Conservation (phyloP, 78 protist species). For the Trichosphaerium sp. region DNA sequence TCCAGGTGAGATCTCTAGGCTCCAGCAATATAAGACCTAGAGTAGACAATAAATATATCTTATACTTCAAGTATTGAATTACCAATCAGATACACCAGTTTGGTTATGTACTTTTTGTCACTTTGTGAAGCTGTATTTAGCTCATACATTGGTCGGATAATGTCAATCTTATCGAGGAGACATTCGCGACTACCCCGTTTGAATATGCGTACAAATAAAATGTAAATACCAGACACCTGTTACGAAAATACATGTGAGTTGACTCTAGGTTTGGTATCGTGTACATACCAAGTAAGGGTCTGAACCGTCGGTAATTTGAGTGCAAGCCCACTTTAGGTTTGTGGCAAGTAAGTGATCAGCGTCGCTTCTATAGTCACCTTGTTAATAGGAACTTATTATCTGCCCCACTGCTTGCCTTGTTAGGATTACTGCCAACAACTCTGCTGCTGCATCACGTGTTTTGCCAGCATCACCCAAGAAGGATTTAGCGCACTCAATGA, state of each 20-base stretch:
- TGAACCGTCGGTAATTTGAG: neutral
- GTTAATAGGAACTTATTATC: neutral
- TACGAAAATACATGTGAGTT: neutral
- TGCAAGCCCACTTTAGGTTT: neutral
- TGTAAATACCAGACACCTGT: conserved; percentile 23
- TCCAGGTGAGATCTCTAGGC: conserved; percentile 72
- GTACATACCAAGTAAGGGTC: conserved; percentile 1
- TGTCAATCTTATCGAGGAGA: neutral
- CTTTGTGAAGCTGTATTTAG: conserved; percentile 1
- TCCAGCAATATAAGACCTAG: conserved; percentile 54
- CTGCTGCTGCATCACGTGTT: conserved; percentile 56
- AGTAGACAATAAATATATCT: too few relatives aligned
- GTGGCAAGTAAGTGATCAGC: too few relatives aligned
- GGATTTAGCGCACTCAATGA: neutral
- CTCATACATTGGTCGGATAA: neutral
- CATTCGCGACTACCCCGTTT: conserved; percentile 34
- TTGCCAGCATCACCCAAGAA: conserved; percentile 24
- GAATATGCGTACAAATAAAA: conserved; percentile 33
- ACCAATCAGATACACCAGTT: conserved; percentile 78
- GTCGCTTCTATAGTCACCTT: too few relatives aligned
- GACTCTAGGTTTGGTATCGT: neutral
- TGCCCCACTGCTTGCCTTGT: neutral
- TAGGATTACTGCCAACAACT: conserved; percentile 27
- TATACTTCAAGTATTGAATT: too few relatives aligned
- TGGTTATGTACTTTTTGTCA: conserved; percentile 28